Percentiles rank a stretch among this genome's conserved stretches.
Conservation (phyloP, 371 early-diverging fungal genomes). For the Mortierella sp. region DNA sequence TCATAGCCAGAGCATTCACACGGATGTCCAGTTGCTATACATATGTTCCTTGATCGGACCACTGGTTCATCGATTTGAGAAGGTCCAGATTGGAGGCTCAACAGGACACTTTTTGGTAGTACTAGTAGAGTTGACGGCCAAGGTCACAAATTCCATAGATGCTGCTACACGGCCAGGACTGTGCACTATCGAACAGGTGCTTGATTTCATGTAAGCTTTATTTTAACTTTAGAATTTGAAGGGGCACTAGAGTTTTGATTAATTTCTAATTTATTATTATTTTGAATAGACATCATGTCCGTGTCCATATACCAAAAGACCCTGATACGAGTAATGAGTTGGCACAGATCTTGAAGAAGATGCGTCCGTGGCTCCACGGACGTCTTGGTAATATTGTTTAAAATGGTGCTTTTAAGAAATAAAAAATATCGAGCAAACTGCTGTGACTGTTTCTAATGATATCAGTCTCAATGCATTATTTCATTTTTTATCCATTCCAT, state of each 20-base stretch:
- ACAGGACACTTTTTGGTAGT: constrained; percentile 46
- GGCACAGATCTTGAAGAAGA: constrained; percentile 29
- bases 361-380: constrained; percentile 51
- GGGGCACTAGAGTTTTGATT: background rate
- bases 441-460: too few species aligned
- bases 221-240: background rate
- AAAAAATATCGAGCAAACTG: too few species aligned
- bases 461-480: too few species aligned
- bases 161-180: constrained; percentile 39
- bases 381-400: constrained; percentile 43
- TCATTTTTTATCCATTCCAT: too few species aligned
- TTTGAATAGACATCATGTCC: constrained; percentile 40
- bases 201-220: constrained; percentile 49
- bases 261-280: background rate
- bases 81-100: constrained; percentile 55
- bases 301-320: constrained; percentile 41
- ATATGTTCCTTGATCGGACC: constrained; percentile 82
- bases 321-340: constrained; percentile 41
- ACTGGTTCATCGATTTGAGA: constrained; percentile 78
- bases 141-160: constrained; percentile 29
- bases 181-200: constrained; percentile 34
- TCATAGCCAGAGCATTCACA: constrained; percentile 57
- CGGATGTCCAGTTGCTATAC: constrained; percentile 82
- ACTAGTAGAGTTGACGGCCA: constrained; percentile 32
- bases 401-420: background rate